Evolutionary conservation across 2,329 filamentous ascomycete species (phyloP), one percentile per base, ranked within the genome.

Genomic region (Fusarium tuaranense): DNA sequence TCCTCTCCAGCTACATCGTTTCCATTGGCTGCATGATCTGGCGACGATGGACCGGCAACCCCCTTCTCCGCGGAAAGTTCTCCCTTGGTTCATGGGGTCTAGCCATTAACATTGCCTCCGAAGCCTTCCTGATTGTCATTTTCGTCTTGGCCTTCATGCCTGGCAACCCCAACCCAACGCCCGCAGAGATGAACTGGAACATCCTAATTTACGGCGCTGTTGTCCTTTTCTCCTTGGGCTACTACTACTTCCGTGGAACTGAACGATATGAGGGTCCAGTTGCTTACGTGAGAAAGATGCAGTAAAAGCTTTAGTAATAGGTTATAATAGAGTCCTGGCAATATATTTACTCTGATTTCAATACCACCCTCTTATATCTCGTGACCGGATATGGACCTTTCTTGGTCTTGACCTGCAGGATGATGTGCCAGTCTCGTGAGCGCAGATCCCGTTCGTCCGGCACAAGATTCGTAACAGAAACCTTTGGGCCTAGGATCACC

Each of bases 11-110:
- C 1, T 78, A 76, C 18, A 78, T 77, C 0, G 72, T 76, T 3
- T 78, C 71, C 1, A 76, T 78, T 6, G 69, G 75, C 1, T 77
- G 75, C 5, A 77, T 77, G 75, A 71, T 76, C 32, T 77, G 75
- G 75, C 41, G 75, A 20, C 59, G 75, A 41, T 74, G 65, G 2
- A 75, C 75, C 0, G 63, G 73, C 0, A 71, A 32, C 10, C 71
- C 66, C 0, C 75, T 78, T 3, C 39, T 77, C 0, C 60, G 48
- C 2, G 61, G 75, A 16, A 77, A 77, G 57, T 75, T 78, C 22
- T 71, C 39, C 0, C 55, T 77, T 4, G 75, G 75, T 0, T 13
- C 41, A 30, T 78, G 73, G 73, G 75, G 75, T 7, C 61, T 77
- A 7, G 9, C 59, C 7, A 55, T 76, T 0, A 77, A 78, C n/a